Conservation (phyloP, 257 asterid species). For the Parsonsia alboflavescens region DNA sequence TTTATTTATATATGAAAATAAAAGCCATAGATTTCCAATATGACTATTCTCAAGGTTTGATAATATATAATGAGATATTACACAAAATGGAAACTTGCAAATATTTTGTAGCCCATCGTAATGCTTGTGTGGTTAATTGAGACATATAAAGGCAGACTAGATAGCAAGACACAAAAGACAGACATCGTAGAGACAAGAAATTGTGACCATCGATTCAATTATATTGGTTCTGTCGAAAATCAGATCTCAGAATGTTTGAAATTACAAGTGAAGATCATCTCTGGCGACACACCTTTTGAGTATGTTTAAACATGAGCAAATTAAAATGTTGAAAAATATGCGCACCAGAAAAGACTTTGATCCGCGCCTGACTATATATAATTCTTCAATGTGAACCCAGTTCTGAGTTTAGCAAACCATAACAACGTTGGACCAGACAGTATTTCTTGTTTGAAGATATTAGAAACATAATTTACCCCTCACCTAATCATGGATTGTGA, state of each 20-base stretch:
- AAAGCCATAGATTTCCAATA: neutral
- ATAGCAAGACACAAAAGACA: neutral
- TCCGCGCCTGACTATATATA: no score
- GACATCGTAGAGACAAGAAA: neutral
- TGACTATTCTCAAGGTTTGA: neutral
- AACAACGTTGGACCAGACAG: neutral
- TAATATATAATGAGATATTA: no score
- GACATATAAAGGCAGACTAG: no score
- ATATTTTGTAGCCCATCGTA: neutral
- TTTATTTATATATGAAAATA: neutral
- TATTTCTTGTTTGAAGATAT: no score
- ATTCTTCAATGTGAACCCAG: neutral
- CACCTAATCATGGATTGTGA: neutral
- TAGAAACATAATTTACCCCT: neutral
- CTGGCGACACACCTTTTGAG: no score
- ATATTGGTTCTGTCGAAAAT: no score
- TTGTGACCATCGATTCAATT: no score
- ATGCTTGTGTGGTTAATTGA: neutral
- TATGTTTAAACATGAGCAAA: no score
- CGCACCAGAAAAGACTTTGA: no score
- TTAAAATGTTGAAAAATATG: no score
- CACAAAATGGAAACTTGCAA: neutral
- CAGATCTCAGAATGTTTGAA: no score
- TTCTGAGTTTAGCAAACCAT: neutral
- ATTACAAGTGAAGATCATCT: no score